Percentiles rank a stretch among this genome's conserved stretches.
These are phyloP conservation scores for Roridomyces roridus DNA, from an alignment of 768 basidiomycete genomes.

Conservation along the genomic window DNA sequence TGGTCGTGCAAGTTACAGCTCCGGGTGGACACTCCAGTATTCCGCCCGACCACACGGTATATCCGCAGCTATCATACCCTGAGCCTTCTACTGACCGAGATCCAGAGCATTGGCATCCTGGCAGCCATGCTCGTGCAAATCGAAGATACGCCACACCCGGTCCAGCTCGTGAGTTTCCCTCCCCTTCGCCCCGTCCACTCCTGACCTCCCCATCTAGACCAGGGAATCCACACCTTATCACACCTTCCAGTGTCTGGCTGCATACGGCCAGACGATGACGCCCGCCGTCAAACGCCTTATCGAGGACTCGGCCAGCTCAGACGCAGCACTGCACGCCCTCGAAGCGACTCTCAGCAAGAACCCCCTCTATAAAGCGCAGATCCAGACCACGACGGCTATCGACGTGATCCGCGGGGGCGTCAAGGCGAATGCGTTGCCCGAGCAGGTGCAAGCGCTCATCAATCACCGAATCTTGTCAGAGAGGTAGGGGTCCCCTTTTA, in stretches of 20 bases:
- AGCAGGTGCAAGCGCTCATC: conserved; percentile 52
- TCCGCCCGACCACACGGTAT: conserved; percentile 66
- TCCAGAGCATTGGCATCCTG: conserved; percentile 63
- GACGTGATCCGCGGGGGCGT: conserved; percentile 53
- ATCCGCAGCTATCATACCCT: conserved; percentile 11
- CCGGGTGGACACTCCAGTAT: conserved; percentile 71
- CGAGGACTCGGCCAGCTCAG: conserved; percentile 37
- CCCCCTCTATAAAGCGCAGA: conserved; percentile 32
- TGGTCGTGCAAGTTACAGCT: conserved; percentile 50
- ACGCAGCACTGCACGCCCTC: conserved; percentile 47
- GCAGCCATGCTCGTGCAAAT: conserved; percentile 54
- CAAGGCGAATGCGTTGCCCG: conserved; percentile 68
- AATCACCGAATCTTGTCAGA: conserved; percentile 56
- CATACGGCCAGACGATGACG: conserved; percentile 51
- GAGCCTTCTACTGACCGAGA: not conserved
- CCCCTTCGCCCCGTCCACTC: not conserved
- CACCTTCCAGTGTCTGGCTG: conserved; percentile 56
- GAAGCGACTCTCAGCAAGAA: conserved; percentile 40
- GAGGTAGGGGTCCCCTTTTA: conserved; percentile 35
- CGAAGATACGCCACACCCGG: conserved; percentile 49
- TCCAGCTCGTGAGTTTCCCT: conserved; percentile 38
- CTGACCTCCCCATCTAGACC: conserved; percentile 26
- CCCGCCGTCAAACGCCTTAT: conserved; percentile 39
- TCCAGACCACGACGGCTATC: conserved; percentile 63
- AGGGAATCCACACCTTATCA: conserved; percentile 50